These are phyloP conservation scores for Forsythia viridissima DNA, from an alignment of 257 asterid genomes.

Conservation along the genomic window DNA sequence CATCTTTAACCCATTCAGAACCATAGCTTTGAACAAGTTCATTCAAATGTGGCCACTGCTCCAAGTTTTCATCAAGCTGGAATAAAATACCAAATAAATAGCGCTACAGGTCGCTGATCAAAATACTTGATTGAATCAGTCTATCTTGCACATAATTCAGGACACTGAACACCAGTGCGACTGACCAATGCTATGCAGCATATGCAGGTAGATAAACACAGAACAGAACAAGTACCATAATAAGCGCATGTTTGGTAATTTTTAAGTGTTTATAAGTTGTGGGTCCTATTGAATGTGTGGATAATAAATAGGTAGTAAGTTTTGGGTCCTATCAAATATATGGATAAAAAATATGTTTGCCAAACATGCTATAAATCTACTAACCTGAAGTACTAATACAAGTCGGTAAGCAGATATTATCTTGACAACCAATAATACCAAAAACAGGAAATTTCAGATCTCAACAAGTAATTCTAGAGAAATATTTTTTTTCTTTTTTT, in stretches of 20 bases:
- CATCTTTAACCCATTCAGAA: conserved; percentile 93
- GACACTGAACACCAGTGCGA: neutral
- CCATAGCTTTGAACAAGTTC: conserved; percentile 95
- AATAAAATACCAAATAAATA: conserved; percentile 9
- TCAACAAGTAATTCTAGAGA: conserved; percentile 8
- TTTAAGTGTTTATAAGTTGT: no score
- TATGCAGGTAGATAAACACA: neutral
- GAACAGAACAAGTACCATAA: conserved; percentile 3
- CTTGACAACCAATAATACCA: neutral
- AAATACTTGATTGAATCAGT: conserved; percentile 15
- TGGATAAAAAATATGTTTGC: no score
- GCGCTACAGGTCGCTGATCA: neutral
- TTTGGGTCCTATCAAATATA: no score
- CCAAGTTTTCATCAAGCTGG: conserved; percentile 91
- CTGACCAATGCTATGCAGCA: conserved; percentile 27
- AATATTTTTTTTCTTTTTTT: neutral
- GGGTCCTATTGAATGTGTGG: no score
- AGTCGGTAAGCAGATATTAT: conserved; percentile 11
- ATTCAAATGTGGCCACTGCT: conserved; percentile 98
- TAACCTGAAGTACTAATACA: neutral
- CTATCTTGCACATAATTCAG: conserved; percentile 5
- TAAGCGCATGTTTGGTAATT: no score
- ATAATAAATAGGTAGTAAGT: no score
- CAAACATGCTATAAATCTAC: neutral
- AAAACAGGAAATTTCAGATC: neutral